Percentiles rank a stretch among this genome's conserved stretches.
Evolutionary conservation across 495 filamentous ascomycete genomes (phyloP).

Genomic region (Xylaria venustula): DNA sequence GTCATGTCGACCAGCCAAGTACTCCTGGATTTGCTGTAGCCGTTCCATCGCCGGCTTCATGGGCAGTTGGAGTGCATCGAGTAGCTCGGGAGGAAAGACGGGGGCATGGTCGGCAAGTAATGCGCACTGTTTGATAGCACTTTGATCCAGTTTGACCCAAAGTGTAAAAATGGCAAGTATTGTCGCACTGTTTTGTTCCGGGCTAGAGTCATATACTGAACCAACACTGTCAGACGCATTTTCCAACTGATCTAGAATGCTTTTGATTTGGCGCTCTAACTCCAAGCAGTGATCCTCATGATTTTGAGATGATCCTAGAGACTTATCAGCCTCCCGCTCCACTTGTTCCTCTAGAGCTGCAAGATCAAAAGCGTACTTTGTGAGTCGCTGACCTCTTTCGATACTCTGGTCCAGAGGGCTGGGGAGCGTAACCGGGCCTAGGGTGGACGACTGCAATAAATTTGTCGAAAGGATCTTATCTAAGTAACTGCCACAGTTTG

Average conservation of each 20-base stretch:
- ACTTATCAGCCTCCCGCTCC: background rate
- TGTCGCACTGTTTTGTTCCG: conserved; percentile 44
- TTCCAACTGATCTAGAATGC: conserved; percentile 40
- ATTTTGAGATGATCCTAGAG: background rate
- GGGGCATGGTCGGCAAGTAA: conserved; percentile 39
- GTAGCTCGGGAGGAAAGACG: conserved; percentile 39
- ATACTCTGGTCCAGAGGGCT: conserved; percentile 21
- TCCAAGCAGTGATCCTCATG: conserved; percentile 27
- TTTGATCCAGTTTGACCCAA: conserved; percentile 43
- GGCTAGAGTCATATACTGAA: conserved; percentile 21
- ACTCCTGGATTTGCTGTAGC: conserved; percentile 45
- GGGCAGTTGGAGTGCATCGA: conserved; percentile 52
- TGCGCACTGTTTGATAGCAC: conserved; percentile 28
- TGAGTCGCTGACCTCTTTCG: conserved; percentile 17
- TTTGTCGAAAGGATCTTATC: conserved; percentile 7
- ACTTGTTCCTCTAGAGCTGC: conserved; percentile 13
- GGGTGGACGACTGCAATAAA: background rate
- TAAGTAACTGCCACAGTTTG: conserved; percentile 45
- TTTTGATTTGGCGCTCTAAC: conserved; percentile 36
- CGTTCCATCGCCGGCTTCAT: conserved; percentile 43
- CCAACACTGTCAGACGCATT: conserved; percentile 32
- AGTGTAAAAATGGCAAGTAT: conserved; percentile 43
- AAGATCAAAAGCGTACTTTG: conserved; percentile 16
- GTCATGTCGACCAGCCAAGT: conserved; percentile 38
- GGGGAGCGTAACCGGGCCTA: conserved; percentile 14